Evolutionary conservation across 306 rosid genomes (phyloP).

Genomic region (Trifolium repens): DNA sequence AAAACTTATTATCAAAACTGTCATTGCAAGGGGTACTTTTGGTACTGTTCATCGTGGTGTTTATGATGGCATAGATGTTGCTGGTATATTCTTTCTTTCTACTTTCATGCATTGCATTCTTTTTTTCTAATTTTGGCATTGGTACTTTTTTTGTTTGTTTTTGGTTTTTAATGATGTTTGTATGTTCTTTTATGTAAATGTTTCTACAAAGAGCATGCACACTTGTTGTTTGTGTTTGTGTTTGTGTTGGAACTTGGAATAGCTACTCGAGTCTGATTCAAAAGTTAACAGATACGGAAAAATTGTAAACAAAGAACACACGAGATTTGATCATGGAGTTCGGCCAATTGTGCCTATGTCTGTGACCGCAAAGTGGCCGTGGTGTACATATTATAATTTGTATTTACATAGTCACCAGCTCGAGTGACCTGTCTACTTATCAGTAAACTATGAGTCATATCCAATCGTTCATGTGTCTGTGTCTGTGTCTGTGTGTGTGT

Average conservation of each 20-base stretch:
- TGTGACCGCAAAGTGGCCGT: neutral
- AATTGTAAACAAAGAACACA: neutral
- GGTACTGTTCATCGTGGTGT: slow-evolving; percentile 99
- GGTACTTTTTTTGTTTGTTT: neutral
- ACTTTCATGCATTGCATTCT: neutral
- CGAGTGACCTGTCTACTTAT: neutral
- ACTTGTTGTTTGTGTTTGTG: slow-evolving; percentile 9
- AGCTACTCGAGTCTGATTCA: neutral
- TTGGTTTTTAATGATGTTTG: neutral
- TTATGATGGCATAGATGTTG: slow-evolving; percentile 92
- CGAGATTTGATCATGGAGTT: neutral
- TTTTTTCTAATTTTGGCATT: neutral
- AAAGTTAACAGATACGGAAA: neutral
- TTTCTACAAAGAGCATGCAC: slow-evolving; percentile 17
- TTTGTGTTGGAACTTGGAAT: neutral
- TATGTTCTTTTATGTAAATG: slow-evolving; percentile 26
- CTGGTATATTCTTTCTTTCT: slow-evolving; percentile 53
- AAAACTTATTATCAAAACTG: slow-evolving; percentile 76
- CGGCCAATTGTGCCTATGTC: neutral
- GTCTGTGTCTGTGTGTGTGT: neutral
- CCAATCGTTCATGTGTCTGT: neutral
- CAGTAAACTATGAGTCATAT: neutral
- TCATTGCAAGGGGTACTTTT: slow-evolving; percentile 95
- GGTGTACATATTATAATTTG: neutral
- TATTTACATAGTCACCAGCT: neutral